These are phyloP conservation scores for Lentinula boryana DNA, from an alignment of 768 basidiomycete species.

Conservation along the genomic window DNA sequence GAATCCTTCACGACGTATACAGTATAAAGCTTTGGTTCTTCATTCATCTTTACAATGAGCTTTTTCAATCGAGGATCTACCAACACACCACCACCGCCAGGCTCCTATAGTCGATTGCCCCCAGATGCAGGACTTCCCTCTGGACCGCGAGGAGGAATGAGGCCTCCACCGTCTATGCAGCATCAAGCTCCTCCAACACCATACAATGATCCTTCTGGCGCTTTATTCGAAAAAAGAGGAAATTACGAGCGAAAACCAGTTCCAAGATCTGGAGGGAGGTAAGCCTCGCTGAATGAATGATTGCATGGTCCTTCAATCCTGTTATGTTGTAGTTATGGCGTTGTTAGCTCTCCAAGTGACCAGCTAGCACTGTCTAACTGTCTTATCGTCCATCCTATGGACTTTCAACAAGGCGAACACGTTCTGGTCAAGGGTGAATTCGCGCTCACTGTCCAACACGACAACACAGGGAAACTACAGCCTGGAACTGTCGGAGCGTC, in stretches of 20 bases:
- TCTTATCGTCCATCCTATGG: conserved; percentile 70
- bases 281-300: conserved; percentile 6
- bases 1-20: background rate
- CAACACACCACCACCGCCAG: conserved; percentile 31
- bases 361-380: conserved; percentile 76
- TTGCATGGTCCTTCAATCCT: conserved; percentile 3
- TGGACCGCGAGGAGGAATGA: conserved; percentile 27
- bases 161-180: conserved; percentile 34
- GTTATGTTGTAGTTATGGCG: conserved; percentile 35
- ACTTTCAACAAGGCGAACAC: conserved; percentile 71
- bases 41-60: conserved; percentile 27
- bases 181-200: conserved; percentile 28
- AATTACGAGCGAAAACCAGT: conserved; percentile 34
- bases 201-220: conserved; percentile 48
- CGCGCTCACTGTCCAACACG: conserved; percentile 73
- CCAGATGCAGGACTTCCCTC: conserved; percentile 25
- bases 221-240: conserved; percentile 46
- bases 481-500: conserved; percentile 75
- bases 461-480: conserved; percentile 65
- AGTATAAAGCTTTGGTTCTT: background rate
- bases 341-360: conserved; percentile 58
- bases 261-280: conserved; percentile 25
- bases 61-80: conserved; percentile 40
- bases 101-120: conserved; percentile 39
- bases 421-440: conserved; percentile 69